Conservation (phyloP, 805 yeast species). For the Starmerella vitae region DNA sequence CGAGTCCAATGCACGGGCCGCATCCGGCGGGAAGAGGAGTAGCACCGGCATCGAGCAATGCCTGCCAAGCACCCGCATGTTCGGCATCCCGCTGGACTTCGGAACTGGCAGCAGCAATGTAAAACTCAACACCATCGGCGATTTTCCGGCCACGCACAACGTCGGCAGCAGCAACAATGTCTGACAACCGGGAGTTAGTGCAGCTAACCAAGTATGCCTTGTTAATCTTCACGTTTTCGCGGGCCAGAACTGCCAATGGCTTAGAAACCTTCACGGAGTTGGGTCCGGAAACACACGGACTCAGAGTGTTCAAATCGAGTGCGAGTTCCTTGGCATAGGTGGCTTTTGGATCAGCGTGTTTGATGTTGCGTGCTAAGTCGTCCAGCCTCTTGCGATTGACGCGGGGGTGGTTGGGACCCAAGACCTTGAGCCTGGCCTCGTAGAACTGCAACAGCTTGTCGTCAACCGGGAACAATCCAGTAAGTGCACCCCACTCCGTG, state of each 20-base stretch:
- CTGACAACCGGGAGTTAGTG: constrained; percentile 87
- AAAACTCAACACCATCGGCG: constrained; percentile 83
- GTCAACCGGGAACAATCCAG: constrained; percentile 97
- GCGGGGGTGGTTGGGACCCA: constrained; percentile 71
- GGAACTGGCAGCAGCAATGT: constrained; percentile 94
- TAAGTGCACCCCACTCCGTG: constrained; percentile 96
- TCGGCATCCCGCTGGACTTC: constrained; percentile 89
- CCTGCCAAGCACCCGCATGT: constrained; percentile 82
- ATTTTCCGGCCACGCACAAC: constrained; percentile 70
- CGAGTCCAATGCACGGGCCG: constrained; percentile 98
- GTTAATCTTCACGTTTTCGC: constrained; percentile 61
- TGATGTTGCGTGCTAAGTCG: constrained; percentile 34
- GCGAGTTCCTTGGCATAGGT: constrained; percentile 76
- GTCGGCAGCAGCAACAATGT: constrained; percentile 87
- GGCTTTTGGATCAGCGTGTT: constrained; percentile 60
- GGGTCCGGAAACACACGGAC: constrained; percentile 92
- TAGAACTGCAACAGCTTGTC: constrained; percentile 65
- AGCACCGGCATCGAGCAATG: constrained; percentile 82
- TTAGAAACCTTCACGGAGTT: constrained; percentile 88
- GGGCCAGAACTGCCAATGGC: constrained; percentile 60
- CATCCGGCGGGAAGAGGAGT: constrained; percentile 95
- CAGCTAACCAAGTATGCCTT: constrained; percentile 97
- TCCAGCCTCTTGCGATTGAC: constrained; percentile 50
- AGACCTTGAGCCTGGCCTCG: constrained; percentile 41
- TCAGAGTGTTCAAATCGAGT: constrained; percentile 63